Evolutionary conservation across 2,329 filamentous ascomycete genomes (phyloP).

Genomic region (Nothophaeocryptopus gaeumannii): DNA sequence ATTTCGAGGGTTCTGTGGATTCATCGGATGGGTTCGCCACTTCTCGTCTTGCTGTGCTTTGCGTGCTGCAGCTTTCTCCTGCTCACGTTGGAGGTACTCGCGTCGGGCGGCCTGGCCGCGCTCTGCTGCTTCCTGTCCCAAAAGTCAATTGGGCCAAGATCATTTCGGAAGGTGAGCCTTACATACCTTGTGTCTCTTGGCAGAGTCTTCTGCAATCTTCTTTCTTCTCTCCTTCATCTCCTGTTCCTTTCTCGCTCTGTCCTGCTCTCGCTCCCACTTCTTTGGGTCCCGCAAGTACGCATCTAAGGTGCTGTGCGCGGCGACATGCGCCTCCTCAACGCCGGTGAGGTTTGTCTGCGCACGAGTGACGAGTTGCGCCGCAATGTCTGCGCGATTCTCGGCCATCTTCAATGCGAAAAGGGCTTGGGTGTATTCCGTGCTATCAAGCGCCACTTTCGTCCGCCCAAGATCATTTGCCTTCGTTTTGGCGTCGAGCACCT

Average conservation of each 20-base stretch:
- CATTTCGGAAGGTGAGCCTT: neutral
- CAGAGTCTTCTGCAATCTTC: neutral
- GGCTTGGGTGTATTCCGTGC: neutral
- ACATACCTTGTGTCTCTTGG: neutral
- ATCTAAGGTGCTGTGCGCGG: neutral
- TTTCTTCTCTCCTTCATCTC: neutral
- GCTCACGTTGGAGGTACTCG: neutral
- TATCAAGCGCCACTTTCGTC: neutral
- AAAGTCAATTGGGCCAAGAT: neutral
- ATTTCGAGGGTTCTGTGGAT: neutral
- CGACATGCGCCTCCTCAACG: neutral
- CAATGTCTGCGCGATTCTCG: slow-evolving; percentile 3
- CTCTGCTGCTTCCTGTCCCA: neutral
- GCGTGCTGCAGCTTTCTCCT: neutral
- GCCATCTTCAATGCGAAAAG: slow-evolving; percentile 4
- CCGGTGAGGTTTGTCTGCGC: slow-evolving; percentile 1
- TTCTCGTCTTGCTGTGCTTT: neutral
- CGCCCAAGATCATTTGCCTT: neutral
- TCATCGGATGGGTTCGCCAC: neutral
- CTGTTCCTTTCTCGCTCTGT: neutral
- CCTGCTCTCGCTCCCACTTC: neutral
- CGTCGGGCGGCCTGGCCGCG: neutral
- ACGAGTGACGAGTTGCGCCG: slow-evolving; percentile 3
- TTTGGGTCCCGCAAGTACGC: slow-evolving; percentile 3
- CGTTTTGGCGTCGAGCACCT: neutral